Conservation (phyloP, 73 alveolate species). For the Stentor coeruleus region DNA sequence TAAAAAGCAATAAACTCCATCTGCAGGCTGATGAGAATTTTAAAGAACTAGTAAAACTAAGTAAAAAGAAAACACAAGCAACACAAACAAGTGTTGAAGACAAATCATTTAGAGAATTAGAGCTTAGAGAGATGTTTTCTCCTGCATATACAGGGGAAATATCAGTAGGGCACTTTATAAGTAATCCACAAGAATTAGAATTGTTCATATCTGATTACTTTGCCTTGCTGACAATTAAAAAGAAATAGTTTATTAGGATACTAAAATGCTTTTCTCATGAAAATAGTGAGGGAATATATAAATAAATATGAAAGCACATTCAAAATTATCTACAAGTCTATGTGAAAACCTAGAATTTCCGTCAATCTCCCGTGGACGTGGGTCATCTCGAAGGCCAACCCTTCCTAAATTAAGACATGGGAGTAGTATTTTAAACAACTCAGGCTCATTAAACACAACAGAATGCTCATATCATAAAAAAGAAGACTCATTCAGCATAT, state of each 20-base stretch:
- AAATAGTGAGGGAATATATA: too few species aligned
- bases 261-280: too few species aligned
- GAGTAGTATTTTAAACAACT: not conserved
- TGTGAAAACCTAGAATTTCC: not conserved
- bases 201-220: not conserved
- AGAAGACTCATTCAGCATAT: not conserved
- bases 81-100: not conserved
- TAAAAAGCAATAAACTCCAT: not conserved
- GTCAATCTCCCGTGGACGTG: not conserved
- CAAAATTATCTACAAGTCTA: not conserved
- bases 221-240: not conserved
- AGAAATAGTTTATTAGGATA: too few species aligned
- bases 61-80: not conserved
- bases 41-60: not conserved
- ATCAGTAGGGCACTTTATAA: conserved; percentile 1
- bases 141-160: not conserved
- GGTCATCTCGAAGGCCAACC: not conserved
- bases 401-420: not conserved
- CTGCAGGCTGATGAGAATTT: conserved; percentile 4
- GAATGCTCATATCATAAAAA: not conserved
- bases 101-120: not conserved
- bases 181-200: not conserved
- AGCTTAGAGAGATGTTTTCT: not conserved
- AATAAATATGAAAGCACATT: not conserved
- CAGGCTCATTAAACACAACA: not conserved